Evolutionary conservation across 768 basidiomycete genomes (phyloP), one percentile per base, ranked within the genome.

Genomic region (Boletus sensibilis): DNA sequence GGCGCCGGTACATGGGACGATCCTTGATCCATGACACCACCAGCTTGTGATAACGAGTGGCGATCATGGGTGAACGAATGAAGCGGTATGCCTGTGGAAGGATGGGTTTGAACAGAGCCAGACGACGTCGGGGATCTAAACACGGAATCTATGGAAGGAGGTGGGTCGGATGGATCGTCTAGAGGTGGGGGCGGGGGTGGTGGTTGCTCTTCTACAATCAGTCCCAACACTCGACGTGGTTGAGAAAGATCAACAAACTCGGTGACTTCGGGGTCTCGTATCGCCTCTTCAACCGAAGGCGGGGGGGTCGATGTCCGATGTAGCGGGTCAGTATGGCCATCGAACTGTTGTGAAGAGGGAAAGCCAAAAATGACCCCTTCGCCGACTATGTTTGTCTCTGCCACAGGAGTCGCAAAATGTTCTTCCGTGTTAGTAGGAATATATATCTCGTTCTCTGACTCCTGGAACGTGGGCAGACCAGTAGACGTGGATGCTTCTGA

Each of bases 121-220:
- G 59, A 61, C 47, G 50, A 70, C 13, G 50, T 59, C 57, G 55
- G 74, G 8, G 75, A 73, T 63, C 79, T 79, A 64, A 87, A 91
- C 47, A 85, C 87, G 10, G 88, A 91, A 70, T 94, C 89, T 63
- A 94, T 94, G 7, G 88, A 90, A 13, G 92, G 92, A 5, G 92
- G 92, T 21, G 91, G 92, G 68, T 94, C 92, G 2, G 85, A 86
- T 21, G 92, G 92, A 70, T 94, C 92, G 64, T 94, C 92, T 76
- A 92, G 80, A 34, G 86, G 84, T 18, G 87, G 87, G 0, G 90
- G 90, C 5, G 91, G 91, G 0, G 91, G 92, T 0, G 88, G 90
- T 1, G 79, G 84, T 76, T 73, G 60, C 64, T 71, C 52, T 46
- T 85, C 85, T 34, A 86, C 73, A 14, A 82, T 81, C 42, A 90